Evolutionary conservation across 371 early-diverging fungal species (phyloP).

Genomic region (Mortierella sp.): DNA sequence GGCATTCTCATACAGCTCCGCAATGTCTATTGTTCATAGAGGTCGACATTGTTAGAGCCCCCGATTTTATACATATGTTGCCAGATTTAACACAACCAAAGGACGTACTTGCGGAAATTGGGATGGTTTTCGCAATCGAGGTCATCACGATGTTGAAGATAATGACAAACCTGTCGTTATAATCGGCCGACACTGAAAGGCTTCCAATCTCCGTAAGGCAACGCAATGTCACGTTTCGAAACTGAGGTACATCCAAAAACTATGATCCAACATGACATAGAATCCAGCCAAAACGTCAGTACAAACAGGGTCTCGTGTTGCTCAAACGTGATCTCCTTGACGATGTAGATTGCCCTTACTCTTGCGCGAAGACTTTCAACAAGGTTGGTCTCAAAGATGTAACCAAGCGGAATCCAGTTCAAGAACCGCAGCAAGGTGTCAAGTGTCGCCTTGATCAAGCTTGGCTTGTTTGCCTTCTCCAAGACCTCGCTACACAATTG

Average conservation of each 20-base stretch:
- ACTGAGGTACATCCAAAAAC: constrained; percentile 86
- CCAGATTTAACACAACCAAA: no score
- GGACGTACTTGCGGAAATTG: constrained; percentile 68
- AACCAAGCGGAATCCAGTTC: constrained; percentile 98
- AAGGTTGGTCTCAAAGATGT: constrained; percentile 95
- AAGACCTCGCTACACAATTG: constrained; percentile 96
- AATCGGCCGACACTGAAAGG: constrained; percentile 78
- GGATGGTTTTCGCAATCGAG: constrained; percentile 75
- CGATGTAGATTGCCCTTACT: constrained; percentile 57
- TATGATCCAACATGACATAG: constrained; percentile 25
- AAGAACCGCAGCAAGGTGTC: constrained; percentile 94
- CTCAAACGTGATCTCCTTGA: no score
- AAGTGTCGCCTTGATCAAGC: constrained; percentile 91
- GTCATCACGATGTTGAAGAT: constrained; percentile 85
- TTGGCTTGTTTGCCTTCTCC: constrained; percentile 88
- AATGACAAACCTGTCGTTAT: constrained; percentile 83
- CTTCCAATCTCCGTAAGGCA: constrained; percentile 96
- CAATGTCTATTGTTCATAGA: constrained; percentile 70
- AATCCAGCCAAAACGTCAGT: no score
- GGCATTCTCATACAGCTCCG: constrained; percentile 84
- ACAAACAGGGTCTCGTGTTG: no score
- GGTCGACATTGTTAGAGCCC: no score
- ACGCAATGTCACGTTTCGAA: constrained; percentile 93
- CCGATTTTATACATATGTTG: no score
- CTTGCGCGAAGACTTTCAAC: constrained; percentile 86